Evolutionary conservation across 2,329 filamentous ascomycete genomes (phyloP).

Genomic region (Ascochyta clinopodiicola): DNA sequence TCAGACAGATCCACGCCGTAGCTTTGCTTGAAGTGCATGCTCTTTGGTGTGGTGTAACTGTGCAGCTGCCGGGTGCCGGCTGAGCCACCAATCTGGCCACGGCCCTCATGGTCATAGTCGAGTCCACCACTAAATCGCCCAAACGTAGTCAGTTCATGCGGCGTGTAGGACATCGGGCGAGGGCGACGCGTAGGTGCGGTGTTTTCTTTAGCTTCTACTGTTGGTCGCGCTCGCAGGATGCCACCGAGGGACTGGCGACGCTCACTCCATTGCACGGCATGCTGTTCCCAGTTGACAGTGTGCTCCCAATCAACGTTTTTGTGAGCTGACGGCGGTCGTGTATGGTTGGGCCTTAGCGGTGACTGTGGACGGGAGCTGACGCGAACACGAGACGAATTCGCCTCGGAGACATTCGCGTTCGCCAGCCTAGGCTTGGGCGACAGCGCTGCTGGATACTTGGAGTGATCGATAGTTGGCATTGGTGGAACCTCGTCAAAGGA

Average conservation of each 20-base stretch:
- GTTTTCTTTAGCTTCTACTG: conserved; percentile 11
- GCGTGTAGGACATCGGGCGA: conserved; percentile 10
- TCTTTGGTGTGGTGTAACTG: conserved; percentile 39
- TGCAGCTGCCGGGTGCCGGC: conserved; percentile 44
- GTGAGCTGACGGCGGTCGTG: conserved; percentile 18
- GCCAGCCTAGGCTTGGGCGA: conserved; percentile 17
- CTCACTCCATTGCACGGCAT: conserved; percentile 36
- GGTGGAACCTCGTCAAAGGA: conserved; percentile 13
- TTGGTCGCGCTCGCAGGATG: conserved; percentile 23
- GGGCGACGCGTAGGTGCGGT: conserved; percentile 2
- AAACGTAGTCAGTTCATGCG: conserved; percentile 14
- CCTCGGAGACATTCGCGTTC: conserved; percentile 1
- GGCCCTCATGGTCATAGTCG: conserved; percentile 44
- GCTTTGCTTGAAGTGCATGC: conserved; percentile 36
- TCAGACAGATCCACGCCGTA: conserved; percentile 44
- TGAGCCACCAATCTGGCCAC: conserved; percentile 44
- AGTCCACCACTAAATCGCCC: conserved; percentile 49
- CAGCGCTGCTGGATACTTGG: conserved; percentile 15
- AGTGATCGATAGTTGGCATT: conserved; percentile 34
- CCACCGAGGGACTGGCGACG: conserved; percentile 42
- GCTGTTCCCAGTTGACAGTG: conserved; percentile 34
- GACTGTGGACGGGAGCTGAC: conserved; percentile 9
- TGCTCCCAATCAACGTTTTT: conserved; percentile 20
- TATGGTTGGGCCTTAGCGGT: conserved; percentile 10
- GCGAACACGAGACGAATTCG: conserved; percentile 13